phyloP scores from a whole-genome alignment of 2,329 filamentous ascomycete genomes.

The Cladosporium cucumerinum region DNA sequence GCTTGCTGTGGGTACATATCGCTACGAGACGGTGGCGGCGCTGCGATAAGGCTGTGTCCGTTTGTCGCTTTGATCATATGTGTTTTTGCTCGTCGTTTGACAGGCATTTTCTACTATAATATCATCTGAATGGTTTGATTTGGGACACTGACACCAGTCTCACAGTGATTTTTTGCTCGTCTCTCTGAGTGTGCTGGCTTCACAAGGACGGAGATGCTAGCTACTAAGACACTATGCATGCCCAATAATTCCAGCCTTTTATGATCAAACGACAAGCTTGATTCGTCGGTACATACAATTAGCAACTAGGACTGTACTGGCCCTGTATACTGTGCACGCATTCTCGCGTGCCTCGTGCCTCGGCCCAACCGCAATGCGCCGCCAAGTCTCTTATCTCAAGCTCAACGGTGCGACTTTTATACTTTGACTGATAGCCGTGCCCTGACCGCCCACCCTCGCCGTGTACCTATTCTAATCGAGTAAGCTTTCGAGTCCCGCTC shows the following conservation, averaged over 20 bases:
- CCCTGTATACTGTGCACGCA: neutral
- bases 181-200: neutral
- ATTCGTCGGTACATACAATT: neutral
- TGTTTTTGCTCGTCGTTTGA: neutral
- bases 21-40: neutral
- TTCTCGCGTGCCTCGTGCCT: neutral
- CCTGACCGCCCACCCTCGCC: neutral
- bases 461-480: constrained; percentile 6
- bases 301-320: neutral
- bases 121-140: too few species aligned
- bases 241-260: neutral
- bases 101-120: neutral
- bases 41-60: neutral
- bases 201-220: too few species aligned
- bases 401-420: neutral
- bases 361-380: neutral
- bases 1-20: neutral
- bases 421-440: constrained; percentile 7
- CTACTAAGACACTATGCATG: neutral
- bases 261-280: neutral
- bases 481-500: neutral
- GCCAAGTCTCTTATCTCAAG: constrained; percentile 7
- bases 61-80: neutral
- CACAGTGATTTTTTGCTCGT: neutral
- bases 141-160: neutral